These are phyloP conservation scores for Cordyceps tenuipes DNA, from an alignment of 2,329 filamentous ascomycete species.

Conservation along the genomic window DNA sequence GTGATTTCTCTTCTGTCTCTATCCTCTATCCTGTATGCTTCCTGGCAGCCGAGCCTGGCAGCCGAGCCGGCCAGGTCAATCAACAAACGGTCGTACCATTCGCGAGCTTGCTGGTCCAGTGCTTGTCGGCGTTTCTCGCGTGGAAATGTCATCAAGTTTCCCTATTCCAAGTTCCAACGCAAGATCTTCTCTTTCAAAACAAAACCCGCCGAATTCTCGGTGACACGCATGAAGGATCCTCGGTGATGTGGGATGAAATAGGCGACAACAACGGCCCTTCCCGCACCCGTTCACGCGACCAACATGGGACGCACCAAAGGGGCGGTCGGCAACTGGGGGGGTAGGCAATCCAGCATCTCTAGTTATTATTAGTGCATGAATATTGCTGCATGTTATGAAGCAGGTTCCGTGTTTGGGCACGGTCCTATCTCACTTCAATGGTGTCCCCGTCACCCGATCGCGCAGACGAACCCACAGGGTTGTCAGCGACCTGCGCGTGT, in stretches of 20 bases:
- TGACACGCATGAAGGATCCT: not conserved
- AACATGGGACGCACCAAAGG: slow-evolving; percentile 2
- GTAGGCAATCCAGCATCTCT: not conserved
- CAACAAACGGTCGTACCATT: no score
- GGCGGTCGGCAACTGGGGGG: no score
- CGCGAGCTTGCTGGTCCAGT: no score
- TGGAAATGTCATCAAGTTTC: not conserved
- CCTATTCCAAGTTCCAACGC: not conserved
- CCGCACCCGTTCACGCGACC: not conserved
- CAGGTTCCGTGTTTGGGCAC: not conserved
- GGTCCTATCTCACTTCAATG: not conserved
- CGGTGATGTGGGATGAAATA: not conserved
- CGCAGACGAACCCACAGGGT: not conserved
- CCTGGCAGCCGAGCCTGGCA: no score
- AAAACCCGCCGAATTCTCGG: not conserved
- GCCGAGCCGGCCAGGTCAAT: no score
- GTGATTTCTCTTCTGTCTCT: no score
- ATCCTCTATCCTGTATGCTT: no score
- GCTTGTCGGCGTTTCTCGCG: not conserved
- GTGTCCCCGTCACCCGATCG: not conserved
- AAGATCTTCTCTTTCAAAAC: not conserved
- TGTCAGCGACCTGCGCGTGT: not conserved
- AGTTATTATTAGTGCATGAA: not conserved
- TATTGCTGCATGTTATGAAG: not conserved
- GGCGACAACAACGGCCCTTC: not conserved